Evolutionary conservation across 2,329 filamentous ascomycete genomes (phyloP).

Genomic region (Exophiala aquamarina): DNA sequence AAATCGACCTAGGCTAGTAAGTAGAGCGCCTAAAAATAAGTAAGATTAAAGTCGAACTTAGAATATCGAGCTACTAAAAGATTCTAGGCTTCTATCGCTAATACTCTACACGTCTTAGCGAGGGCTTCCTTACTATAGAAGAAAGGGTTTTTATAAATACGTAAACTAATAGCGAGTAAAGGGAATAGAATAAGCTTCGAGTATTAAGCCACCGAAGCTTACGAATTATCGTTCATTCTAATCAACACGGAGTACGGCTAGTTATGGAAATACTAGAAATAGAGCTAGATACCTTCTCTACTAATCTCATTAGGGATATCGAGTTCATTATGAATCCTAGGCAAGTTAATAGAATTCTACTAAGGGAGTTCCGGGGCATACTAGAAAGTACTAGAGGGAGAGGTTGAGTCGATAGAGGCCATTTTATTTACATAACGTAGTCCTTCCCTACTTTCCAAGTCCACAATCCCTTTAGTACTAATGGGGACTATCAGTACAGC

Average conservation of each 20-base stretch:
- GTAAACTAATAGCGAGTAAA: not conserved
- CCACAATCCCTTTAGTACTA: not conserved
- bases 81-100: not conserved
- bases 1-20: constrained; percentile 5
- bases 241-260: constrained; percentile 2
- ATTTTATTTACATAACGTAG: not conserved
- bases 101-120: not conserved
- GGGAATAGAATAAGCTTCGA: constrained; percentile 1
- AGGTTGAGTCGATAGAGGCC: not conserved
- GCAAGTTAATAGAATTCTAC: not conserved
- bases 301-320: constrained; percentile 1
- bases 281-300: constrained; percentile 2
- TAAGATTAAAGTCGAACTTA: constrained; percentile 2
- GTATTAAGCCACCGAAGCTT: not conserved
- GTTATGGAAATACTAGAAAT: constrained; percentile 2
- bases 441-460: not conserved
- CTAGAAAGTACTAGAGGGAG: not conserved
- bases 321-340: not conserved
- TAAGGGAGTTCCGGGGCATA: not conserved
- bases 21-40: constrained; percentile 3
- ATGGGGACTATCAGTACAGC: not conserved
- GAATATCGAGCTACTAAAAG: not conserved
- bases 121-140: not conserved
- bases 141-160: not conserved
- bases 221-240: not conserved